These are phyloP conservation scores for Mitragyna speciosa DNA, from an alignment of 257 asterid species.

Conservation along the genomic window DNA sequence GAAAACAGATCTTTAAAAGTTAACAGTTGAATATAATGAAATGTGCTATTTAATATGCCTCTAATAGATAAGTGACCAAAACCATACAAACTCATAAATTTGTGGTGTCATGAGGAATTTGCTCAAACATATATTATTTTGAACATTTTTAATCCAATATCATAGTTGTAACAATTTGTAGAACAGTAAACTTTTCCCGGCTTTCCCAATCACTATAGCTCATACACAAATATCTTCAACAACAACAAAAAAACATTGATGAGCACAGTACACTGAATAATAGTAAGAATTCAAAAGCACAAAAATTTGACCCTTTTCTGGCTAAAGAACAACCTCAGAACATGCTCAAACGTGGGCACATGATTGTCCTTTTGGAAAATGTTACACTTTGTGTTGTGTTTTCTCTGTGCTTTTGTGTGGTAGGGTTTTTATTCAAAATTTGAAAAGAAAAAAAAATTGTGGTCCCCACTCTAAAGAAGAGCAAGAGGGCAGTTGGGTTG, in stretches of 20 bases:
- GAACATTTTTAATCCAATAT: neutral
- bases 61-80: too few species aligned
- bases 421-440: neutral
- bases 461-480: slow-evolving; percentile 12
- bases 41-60: too few species aligned
- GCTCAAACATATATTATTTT: too few species aligned
- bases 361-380: neutral
- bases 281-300: neutral
- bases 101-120: too few species aligned
- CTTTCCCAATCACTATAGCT: too few species aligned
- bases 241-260: neutral
- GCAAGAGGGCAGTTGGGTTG: neutral
- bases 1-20: too few species aligned
- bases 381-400: neutral
- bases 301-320: neutral
- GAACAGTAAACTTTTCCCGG: too few species aligned
- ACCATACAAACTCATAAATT: too few species aligned
- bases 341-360: slow-evolving; percentile 4
- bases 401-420: too few species aligned
- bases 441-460: neutral
- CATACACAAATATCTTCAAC: neutral
- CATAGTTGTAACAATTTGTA: too few species aligned
- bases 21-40: too few species aligned
- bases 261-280: too few species aligned
- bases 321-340: slow-evolving; percentile 8